phyloP scores from a whole-genome alignment of 2,329 filamentous ascomycete genomes.

The Alternaria alternata region DNA sequence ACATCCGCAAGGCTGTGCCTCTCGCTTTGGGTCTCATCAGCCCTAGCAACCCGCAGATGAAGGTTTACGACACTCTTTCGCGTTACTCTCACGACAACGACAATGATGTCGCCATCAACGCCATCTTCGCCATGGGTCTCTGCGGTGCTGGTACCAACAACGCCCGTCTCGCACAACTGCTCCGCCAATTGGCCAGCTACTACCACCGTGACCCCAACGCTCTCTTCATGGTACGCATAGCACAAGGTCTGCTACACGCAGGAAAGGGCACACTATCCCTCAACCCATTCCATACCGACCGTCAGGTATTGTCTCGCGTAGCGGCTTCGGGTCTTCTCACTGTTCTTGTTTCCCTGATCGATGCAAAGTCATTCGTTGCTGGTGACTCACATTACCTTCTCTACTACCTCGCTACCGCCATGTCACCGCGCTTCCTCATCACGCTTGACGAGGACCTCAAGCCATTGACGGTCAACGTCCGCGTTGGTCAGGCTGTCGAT shows the following conservation, averaged over 20 bases:
- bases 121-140: conserved; percentile 99
- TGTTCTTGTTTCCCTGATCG: conserved; percentile 91
- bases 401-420: conserved; percentile 95
- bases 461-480: conserved; percentile 92
- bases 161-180: conserved; percentile 89
- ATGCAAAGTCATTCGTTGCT: conserved; percentile 85
- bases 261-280: conserved; percentile 96
- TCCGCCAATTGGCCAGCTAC: conserved; percentile 95
- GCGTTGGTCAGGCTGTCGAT: conserved; percentile 96
- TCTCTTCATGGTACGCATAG: conserved; percentile 98
- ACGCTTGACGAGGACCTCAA: conserved; percentile 95
- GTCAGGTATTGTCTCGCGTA: conserved; percentile 92
- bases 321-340: conserved; percentile 88
- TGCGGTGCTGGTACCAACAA: conserved; percentile 98
- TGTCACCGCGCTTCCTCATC: conserved; percentile 95
- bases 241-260: conserved; percentile 97
- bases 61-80: conserved; percentile 97
- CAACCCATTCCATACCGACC: conserved; percentile 99
- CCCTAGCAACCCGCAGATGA: conserved; percentile 99
- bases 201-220: conserved; percentile 97
- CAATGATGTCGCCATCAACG: conserved; percentile 96
- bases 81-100: conserved; percentile 99
- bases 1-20: conserved; percentile 95
- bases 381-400: conserved; percentile 87
- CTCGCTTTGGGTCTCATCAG: conserved; percentile 96